These are phyloP conservation scores for Haematococcus lacustris DNA, from an alignment of 139 green algal genomes.

Conservation along the genomic window DNA sequence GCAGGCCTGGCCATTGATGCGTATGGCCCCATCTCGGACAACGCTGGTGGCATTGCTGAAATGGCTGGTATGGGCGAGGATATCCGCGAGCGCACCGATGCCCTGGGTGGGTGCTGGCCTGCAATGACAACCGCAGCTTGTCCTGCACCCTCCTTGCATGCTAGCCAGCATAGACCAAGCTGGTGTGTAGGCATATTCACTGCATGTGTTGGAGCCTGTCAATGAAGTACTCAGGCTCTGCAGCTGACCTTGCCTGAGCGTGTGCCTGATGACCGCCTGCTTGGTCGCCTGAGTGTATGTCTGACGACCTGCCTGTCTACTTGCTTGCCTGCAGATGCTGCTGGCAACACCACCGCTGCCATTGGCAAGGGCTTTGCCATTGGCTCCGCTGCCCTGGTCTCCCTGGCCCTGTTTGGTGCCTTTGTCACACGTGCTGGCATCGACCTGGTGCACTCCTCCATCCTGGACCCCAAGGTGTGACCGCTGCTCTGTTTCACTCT, in stretches of 20 bases:
- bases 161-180: too few species aligned
- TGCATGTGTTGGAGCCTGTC: too few species aligned
- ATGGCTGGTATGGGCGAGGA: constrained; percentile 97
- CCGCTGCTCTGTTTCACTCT: constrained; percentile 37
- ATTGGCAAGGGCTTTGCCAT: constrained; percentile 99
- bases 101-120: constrained; percentile 59
- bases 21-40: constrained; percentile 93
- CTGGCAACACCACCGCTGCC: constrained; percentile 96
- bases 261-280: too few species aligned
- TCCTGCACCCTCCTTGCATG: too few species aligned
- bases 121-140: too few species aligned
- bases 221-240: too few species aligned
- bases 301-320: not conserved
- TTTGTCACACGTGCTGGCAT: constrained; percentile 86
- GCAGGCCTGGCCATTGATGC: constrained; percentile 90
- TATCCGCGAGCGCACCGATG: constrained; percentile 94
- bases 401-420: constrained; percentile 93
- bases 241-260: too few species aligned
- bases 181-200: too few species aligned
- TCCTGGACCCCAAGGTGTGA: constrained; percentile 77
- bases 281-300: constrained; percentile 71
- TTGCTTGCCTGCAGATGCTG: constrained; percentile 65
- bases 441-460: constrained; percentile 73
- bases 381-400: constrained; percentile 94
- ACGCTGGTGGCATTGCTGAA: constrained; percentile 94